Conservation (phyloP, 2,329 filamentous ascomycete species). For the Ilyonectria destructans region DNA sequence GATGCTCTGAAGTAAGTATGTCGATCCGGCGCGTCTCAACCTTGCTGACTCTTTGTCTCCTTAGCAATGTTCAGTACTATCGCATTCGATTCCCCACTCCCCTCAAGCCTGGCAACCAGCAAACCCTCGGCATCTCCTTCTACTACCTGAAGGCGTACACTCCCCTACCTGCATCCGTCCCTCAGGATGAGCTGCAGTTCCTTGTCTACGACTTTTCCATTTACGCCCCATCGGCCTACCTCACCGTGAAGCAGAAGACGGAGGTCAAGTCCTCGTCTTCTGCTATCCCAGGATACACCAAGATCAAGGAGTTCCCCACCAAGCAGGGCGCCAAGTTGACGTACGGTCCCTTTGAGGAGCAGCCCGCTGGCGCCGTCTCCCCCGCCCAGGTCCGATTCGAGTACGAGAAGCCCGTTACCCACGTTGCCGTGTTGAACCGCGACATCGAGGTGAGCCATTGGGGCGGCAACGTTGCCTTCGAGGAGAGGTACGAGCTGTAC, state of each 20-base stretch:
- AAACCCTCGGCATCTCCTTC: conserved; percentile 91
- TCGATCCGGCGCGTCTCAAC: conserved; percentile 7
- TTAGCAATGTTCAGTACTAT: conserved; percentile 86
- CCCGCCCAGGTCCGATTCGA: conserved; percentile 90
- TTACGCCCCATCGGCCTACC: conserved; percentile 87
- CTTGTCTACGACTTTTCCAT: conserved; percentile 89
- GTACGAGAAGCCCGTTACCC: conserved; percentile 92
- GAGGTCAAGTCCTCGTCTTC: conserved; percentile 90
- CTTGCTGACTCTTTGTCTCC: conserved; percentile 35
- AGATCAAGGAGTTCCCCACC: conserved; percentile 80
- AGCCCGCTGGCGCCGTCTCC: conserved; percentile 83
- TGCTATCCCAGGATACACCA: conserved; percentile 89
- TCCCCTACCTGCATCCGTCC: conserved; percentile 86
- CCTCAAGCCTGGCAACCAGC: conserved; percentile 82
- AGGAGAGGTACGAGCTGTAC: conserved; percentile 91
- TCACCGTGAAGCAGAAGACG: conserved; percentile 94
- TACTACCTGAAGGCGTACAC: conserved; percentile 83
- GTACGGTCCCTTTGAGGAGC: conserved; percentile 90
- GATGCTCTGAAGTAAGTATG: conserved; percentile 70
- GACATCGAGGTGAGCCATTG: conserved; percentile 98
- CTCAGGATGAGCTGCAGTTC: conserved; percentile 90
- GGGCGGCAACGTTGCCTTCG: conserved; percentile 96
- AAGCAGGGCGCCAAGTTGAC: conserved; percentile 89
- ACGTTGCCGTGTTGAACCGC: conserved; percentile 85
- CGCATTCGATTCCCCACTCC: conserved; percentile 84